Conservation (phyloP, 805 yeast species). For the Zygoascus ofunaensis region DNA sequence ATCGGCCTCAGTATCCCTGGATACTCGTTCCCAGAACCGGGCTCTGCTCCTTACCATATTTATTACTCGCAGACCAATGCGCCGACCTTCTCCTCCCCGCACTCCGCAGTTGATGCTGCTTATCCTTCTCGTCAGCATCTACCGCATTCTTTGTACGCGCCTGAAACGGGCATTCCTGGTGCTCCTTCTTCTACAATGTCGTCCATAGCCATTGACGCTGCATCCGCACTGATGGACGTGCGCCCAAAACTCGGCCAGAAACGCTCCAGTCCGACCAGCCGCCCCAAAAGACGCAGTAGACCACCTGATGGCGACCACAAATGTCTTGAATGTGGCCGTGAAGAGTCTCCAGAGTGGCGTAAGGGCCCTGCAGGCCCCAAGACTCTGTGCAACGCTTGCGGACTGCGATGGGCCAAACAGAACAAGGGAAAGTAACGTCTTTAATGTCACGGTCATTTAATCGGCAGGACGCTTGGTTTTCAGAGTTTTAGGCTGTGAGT, state of each 20-base stretch:
- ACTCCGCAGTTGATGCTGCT: too few relatives aligned
- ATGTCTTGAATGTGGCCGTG: slow-evolving; percentile 66
- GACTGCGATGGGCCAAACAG: slow-evolving; percentile 40
- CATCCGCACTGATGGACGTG: too few relatives aligned
- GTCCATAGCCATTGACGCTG: too few relatives aligned
- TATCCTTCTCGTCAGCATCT: too few relatives aligned
- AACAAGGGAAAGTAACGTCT: background rate
- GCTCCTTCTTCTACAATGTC: background rate
- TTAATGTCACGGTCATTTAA: too few relatives aligned
- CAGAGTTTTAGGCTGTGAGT: too few relatives aligned
- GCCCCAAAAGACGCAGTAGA: background rate
- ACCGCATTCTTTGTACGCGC: too few relatives aligned
- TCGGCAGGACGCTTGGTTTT: too few relatives aligned
- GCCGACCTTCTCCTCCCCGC: too few relatives aligned
- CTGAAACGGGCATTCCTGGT: background rate
- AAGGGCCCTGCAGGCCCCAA: slow-evolving; percentile 78
- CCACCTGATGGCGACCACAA: slow-evolving; percentile 8
- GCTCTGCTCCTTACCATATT: background rate
- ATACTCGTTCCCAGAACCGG: background rate
- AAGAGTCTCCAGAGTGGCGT: slow-evolving; percentile 87
- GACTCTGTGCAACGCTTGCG: slow-evolving; percentile 89
- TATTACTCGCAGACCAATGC: background rate
- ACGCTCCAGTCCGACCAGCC: too few relatives aligned
- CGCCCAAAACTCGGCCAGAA: too few relatives aligned
- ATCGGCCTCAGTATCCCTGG: background rate